These are phyloP conservation scores for Coemansia sp. DNA, from an alignment of 192 early-diverging fungal genomes.

Conservation along the genomic window DNA sequence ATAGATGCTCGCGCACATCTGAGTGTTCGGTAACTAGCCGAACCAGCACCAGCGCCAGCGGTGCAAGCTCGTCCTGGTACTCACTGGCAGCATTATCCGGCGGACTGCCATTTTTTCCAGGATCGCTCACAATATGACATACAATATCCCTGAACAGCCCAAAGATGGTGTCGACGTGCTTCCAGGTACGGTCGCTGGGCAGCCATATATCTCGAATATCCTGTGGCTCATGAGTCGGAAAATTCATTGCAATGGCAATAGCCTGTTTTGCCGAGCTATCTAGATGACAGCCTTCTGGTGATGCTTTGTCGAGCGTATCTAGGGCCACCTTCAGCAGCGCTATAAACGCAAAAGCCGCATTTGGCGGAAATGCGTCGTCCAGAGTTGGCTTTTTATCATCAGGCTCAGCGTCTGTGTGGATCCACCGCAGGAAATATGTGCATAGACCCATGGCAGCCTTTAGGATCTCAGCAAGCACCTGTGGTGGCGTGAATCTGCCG, in stretches of 20 bases:
- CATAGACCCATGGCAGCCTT: slow-evolving; percentile 44
- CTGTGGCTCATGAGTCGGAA: slow-evolving; percentile 20
- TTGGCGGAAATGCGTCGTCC: slow-evolving; percentile 25
- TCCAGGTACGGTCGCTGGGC: slow-evolving; percentile 11
- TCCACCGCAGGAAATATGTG: slow-evolving; percentile 14
- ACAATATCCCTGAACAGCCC: slow-evolving; percentile 10
- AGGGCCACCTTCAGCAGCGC: slow-evolving; percentile 20
- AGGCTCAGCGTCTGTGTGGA: background rate
- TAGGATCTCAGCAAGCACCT: slow-evolving; percentile 33
- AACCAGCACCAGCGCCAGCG: slow-evolving; percentile 33
- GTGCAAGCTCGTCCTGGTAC: slow-evolving; percentile 27
- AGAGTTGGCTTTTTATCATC: background rate
- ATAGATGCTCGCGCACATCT: slow-evolving; percentile 20
- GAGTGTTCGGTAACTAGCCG: slow-evolving; percentile 33
- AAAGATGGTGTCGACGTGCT: slow-evolving; percentile 11
- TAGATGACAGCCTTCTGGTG: slow-evolving; percentile 14
- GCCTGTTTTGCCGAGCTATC: slow-evolving; percentile 33
- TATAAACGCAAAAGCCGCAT: slow-evolving; percentile 17
- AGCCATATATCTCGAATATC: slow-evolving; percentile 23
- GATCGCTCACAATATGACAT: background rate
- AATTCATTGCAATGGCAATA: slow-evolving; percentile 30
- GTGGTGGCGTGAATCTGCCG: slow-evolving; percentile 21
- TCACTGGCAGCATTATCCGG: background rate
- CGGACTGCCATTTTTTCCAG: background rate
- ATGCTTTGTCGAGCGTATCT: slow-evolving; percentile 4